Percentiles rank a stretch among this genome's conserved stretches.
Evolutionary conservation across 2,329 filamentous ascomycete species (phyloP).

Genomic region (Ophiobolus disseminans): DNA sequence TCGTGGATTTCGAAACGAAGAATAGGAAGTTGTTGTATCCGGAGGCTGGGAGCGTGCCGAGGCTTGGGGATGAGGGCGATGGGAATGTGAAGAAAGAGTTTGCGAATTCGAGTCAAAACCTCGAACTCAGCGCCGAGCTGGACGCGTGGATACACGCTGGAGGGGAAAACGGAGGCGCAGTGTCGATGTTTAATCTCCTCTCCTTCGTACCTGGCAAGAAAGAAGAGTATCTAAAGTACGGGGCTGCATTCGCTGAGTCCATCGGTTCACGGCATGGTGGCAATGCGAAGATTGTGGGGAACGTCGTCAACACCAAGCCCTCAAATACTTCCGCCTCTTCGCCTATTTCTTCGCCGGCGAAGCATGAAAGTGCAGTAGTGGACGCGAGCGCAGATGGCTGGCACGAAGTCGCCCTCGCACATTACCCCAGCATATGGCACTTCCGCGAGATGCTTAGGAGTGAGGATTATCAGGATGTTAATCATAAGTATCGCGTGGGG

Average conservation of each 20-base stretch:
- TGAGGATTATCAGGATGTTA: constrained; percentile 66
- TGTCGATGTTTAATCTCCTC: constrained; percentile 70
- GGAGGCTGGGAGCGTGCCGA: constrained; percentile 40
- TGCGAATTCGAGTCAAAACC: constrained; percentile 53
- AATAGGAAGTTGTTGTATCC: constrained; percentile 52
- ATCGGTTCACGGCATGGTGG: constrained; percentile 64
- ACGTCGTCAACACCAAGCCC: constrained; percentile 44
- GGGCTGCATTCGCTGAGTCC: constrained; percentile 57
- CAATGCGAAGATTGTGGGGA: constrained; percentile 67
- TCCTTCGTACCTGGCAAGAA: constrained; percentile 63
- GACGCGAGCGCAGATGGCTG: constrained; percentile 49
- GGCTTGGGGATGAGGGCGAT: constrained; percentile 37
- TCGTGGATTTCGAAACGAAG: constrained; percentile 46
- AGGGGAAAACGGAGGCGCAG: constrained; percentile 50
- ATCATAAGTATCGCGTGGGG: constrained; percentile 60
- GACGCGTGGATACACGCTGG: constrained; percentile 56
- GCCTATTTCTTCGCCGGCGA: not conserved
- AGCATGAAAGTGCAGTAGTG: not conserved
- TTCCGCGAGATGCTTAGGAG: constrained; percentile 68
- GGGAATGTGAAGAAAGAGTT: constrained; percentile 13
- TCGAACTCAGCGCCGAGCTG: constrained; percentile 63
- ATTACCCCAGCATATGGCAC: constrained; percentile 68
- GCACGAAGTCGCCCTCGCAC: constrained; percentile 70
- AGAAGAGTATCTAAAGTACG: constrained; percentile 64
- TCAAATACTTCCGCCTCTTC: not conserved